Evolutionary conservation across 2,329 filamentous ascomycete species (phyloP).

Genomic region (Fusarium sp.): DNA sequence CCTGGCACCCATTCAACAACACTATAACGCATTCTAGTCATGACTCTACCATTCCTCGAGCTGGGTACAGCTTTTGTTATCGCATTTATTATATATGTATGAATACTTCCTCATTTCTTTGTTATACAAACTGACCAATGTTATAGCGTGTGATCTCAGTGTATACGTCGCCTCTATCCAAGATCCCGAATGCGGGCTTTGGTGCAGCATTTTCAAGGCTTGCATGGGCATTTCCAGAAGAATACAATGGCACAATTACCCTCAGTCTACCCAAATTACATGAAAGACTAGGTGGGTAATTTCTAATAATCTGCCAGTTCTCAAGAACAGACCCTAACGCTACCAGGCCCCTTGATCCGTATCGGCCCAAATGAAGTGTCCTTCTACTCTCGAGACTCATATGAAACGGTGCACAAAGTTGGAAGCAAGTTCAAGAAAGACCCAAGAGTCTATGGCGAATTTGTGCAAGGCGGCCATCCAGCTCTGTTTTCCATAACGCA

Average conservation of each 20-base stretch:
- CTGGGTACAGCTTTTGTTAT: neutral
- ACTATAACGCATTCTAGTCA: no score
- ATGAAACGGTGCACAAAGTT: constrained; percentile 42
- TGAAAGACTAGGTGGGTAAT: constrained; percentile 7
- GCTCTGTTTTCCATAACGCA: constrained; percentile 46
- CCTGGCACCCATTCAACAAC: no score
- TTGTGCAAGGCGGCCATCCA: constrained; percentile 44
- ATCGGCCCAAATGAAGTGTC: constrained; percentile 42
- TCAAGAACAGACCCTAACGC: neutral
- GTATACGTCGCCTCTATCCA: constrained; percentile 21
- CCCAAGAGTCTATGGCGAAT: constrained; percentile 43
- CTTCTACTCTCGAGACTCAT: constrained; percentile 43
- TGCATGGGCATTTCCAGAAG: constrained; percentile 38
- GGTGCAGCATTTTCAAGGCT: constrained; percentile 37
- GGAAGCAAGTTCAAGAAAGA: constrained; percentile 42
- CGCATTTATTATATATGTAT: neutral
- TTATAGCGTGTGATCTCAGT: neutral
- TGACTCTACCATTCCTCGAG: neutral
- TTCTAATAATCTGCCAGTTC: no score
- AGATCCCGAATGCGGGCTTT: constrained; percentile 35
- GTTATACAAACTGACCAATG: neutral
- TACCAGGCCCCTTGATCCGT: constrained; percentile 34
- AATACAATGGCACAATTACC: constrained; percentile 37
- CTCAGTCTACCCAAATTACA: constrained; percentile 39
- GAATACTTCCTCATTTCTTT: neutral